Conservation (phyloP, 2,329 filamentous ascomycete genomes). For the Botrytis paeoniae region DNA sequence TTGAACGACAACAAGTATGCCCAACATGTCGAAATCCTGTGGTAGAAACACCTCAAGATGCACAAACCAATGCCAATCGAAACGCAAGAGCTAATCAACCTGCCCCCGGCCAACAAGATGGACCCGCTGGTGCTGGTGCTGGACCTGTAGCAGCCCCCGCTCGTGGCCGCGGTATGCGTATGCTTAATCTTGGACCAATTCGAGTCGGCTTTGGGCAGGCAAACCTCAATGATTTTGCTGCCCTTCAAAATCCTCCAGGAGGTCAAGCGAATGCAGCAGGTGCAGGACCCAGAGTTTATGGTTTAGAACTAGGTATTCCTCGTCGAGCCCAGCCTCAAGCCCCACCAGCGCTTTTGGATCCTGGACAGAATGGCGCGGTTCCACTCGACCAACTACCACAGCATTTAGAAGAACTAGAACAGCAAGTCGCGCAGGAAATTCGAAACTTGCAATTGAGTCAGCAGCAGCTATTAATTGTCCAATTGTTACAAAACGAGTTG, state of each 20-base stretch:
- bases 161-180: constrained; percentile 47
- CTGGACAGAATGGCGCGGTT: background rate
- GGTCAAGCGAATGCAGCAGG: constrained; percentile 37
- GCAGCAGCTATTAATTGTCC: constrained; percentile 66
- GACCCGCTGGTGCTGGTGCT: constrained; percentile 38
- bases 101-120: constrained; percentile 41
- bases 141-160: constrained; percentile 37
- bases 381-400: constrained; percentile 46
- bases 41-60: constrained; percentile 45
- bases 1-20: constrained; percentile 95
- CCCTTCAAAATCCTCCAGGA: constrained; percentile 50
- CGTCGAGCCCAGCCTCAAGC: constrained; percentile 31
- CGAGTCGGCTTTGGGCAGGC: constrained; percentile 67
- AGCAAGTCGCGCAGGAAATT: constrained; percentile 66
- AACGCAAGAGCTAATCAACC: constrained; percentile 26
- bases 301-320: constrained; percentile 38
- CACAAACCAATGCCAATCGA: constrained; percentile 28
- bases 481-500: constrained; percentile 65
- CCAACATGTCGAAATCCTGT: constrained; percentile 90
- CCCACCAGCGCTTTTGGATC: background rate
- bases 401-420: constrained; percentile 64
- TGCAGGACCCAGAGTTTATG: constrained; percentile 35
- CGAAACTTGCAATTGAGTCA: constrained; percentile 59
- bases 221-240: constrained; percentile 65
- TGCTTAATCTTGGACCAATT: constrained; percentile 73